Evolutionary conservation across 257 asterid genomes (phyloP).

Genomic region (Cynanchum wilfordii): DNA sequence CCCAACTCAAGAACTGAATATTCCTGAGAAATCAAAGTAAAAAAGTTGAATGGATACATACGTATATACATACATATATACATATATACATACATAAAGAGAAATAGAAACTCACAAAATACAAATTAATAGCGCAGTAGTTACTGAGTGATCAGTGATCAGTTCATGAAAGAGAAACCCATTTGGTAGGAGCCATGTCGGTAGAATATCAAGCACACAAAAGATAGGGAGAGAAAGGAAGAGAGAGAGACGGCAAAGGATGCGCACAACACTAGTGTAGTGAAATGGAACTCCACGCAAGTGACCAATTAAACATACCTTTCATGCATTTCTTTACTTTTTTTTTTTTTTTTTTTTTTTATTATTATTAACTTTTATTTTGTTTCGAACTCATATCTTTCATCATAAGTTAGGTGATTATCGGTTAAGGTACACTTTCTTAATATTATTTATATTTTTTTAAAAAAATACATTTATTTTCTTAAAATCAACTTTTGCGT

Average conservation of each 20-base stretch:
- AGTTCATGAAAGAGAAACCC: constrained; percentile 20
- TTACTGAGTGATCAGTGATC: constrained; percentile 9
- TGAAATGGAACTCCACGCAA: constrained; percentile 30
- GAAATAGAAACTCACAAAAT: constrained; percentile 7
- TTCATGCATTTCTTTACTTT: constrained; percentile 30
- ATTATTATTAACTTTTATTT: no score
- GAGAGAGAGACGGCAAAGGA: constrained; percentile 11
- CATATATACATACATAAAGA: neutral
- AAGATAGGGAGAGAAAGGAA: constrained; percentile 14
- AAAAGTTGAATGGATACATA: neutral
- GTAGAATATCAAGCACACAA: constrained; percentile 31
- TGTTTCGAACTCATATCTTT: no score
- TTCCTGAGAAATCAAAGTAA: neutral
- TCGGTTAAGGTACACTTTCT: no score
- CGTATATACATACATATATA: neutral
- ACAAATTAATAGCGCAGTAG: constrained; percentile 1
- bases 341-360: neutral
- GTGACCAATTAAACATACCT: constrained; percentile 35
- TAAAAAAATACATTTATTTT: no score
- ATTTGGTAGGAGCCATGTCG: constrained; percentile 36
- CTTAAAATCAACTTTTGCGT: neutral
- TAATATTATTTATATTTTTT: neutral
- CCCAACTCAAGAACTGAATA: constrained; percentile 13
- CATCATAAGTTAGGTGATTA: no score
- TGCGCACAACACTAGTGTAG: constrained; percentile 17